Evolutionary conservation across 2,329 filamentous ascomycete genomes (phyloP).

Genomic region (Lasiodiplodia sp.): DNA sequence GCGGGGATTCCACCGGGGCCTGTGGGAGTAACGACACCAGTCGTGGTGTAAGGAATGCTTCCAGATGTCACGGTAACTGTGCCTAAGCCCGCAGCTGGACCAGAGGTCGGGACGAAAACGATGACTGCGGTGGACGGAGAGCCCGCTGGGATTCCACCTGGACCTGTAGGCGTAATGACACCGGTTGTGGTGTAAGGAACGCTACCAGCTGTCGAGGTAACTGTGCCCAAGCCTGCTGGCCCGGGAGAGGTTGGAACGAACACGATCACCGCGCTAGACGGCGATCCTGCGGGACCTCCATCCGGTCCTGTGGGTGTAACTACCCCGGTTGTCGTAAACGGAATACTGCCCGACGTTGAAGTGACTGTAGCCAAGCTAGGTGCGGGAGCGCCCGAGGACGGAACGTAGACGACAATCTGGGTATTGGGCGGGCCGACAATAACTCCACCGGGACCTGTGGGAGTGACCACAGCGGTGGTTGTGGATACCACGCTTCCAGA

Average conservation of each 20-base stretch:
- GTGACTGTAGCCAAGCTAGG: not conserved
- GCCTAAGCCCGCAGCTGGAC: not conserved
- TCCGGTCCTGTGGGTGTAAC: not conserved
- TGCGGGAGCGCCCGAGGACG: no score
- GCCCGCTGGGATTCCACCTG: no score
- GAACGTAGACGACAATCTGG: not conserved
- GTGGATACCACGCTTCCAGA: not conserved
- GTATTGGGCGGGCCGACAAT: no score
- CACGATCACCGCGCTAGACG: not conserved
- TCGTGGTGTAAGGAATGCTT: not conserved
- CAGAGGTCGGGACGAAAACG: not conserved
- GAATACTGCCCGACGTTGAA: not conserved
- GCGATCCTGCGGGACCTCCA: not conserved
- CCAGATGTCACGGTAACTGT: not conserved
- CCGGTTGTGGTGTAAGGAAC: not conserved
- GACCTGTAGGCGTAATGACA: not conserved
- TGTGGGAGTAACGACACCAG: not conserved
- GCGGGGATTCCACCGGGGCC: no score
- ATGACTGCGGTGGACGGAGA: not conserved
- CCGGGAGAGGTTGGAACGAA: not conserved
- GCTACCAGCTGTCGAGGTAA: not conserved
- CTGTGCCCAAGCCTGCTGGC: not conserved
- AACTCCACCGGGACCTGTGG: not conserved
- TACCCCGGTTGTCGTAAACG: not conserved
- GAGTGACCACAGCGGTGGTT: not conserved